A percentile compares a stretch with the other conserved stretches of the same genome.
Evolutionary conservation across 306 rosid genomes (phyloP).

Genomic region (Quercus berberidifolia): DNA sequence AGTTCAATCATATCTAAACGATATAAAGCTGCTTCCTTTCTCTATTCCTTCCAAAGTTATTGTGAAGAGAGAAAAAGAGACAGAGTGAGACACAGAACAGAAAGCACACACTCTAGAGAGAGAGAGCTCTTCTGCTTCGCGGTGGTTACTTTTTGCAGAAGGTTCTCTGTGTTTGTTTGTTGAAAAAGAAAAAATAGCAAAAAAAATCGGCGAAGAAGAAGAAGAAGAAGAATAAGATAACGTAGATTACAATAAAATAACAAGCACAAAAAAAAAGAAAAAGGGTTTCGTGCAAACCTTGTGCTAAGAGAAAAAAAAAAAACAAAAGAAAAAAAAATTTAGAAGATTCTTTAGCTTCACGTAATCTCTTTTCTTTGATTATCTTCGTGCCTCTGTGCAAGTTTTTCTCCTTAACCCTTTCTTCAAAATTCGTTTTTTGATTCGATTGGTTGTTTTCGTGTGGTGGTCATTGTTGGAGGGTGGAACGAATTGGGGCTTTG

Average conservation of each 20-base stretch:
- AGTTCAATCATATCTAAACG: not conserved
- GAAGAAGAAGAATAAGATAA: slow-evolving; percentile 9
- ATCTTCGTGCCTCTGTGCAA: slow-evolving; percentile 11
- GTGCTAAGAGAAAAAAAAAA: slow-evolving; percentile 2
- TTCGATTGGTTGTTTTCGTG: slow-evolving; percentile 1
- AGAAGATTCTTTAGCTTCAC: slow-evolving; percentile 44
- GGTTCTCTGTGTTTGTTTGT: slow-evolving; percentile 36
- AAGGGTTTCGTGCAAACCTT: slow-evolving; percentile 53
- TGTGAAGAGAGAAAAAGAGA: not conserved
- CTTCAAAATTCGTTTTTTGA: not conserved
- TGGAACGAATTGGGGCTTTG: not conserved
- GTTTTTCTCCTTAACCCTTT: slow-evolving; percentile 23
- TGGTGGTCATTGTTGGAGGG: not conserved
- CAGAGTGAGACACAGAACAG: no score
- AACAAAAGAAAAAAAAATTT: not conserved
- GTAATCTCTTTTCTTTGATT: slow-evolving; percentile 36
- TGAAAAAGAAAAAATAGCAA: not conserved
- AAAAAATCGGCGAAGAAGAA: slow-evolving; percentile 13
- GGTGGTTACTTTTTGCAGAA: slow-evolving; percentile 59
- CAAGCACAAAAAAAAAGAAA: slow-evolving; percentile 19
- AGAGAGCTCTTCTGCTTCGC: slow-evolving; percentile 25
- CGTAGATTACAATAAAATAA: slow-evolving; percentile 22
- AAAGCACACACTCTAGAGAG: not conserved
- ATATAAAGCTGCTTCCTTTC: slow-evolving; percentile 5
- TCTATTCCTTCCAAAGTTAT: slow-evolving; percentile 27